Base-by-base conservation (phyloP, 305 asterid species). In the Fraxinus floribunda region DNA sequence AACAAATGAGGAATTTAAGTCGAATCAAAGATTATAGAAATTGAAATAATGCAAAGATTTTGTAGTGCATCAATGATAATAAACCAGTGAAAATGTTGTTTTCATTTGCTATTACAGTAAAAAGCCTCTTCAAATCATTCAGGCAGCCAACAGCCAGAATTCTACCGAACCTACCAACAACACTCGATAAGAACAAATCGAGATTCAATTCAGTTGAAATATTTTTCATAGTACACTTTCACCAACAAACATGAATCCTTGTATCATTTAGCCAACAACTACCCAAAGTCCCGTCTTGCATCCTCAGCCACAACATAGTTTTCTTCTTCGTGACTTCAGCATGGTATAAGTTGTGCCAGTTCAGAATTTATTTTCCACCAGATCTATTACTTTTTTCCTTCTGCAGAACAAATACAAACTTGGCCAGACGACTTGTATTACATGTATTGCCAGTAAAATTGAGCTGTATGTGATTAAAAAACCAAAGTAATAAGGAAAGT, bases 341-440 rank as follows among this genome's bases (percentile, higher is more conserved):
- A 29, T 35, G 10, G 20, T 29, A 15, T 15, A 16, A 32, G 38
- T 30, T 13, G 76, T 32, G 24, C n/a, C 41, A 13, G 41, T 30
- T 71, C 16, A 32, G 76, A 32, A 32, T 71, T 30, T 32, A 71
- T 71, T 32, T 66, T 71, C 24, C 41, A 30, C 76, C 76, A 71
- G 76, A 32, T 71, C 4, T 32, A 15, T 71, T 15, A 71, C 76
- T 2, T 71, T 32, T 32, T 71, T 7, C 76, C 86, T 75, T 80
- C 86, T 24, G 83, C 81, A 84, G 85, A 88, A 86, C 88, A 88
- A 88, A 83, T 81, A 84, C 86, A 86, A 82, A 86, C 83, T 75
- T 75, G 86, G 82, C 86, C 81, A 74, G 80, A 81, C 32, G 39
- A 32, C 20, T 68, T 26, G 74, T 32, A 72, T 72, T 72, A 34